A percentile compares a stretch with the other conserved stretches of the same genome.
Evolutionary conservation across 1,284 basidiomycete genomes (phyloP).

Genomic region (Melampsora americana): DNA sequence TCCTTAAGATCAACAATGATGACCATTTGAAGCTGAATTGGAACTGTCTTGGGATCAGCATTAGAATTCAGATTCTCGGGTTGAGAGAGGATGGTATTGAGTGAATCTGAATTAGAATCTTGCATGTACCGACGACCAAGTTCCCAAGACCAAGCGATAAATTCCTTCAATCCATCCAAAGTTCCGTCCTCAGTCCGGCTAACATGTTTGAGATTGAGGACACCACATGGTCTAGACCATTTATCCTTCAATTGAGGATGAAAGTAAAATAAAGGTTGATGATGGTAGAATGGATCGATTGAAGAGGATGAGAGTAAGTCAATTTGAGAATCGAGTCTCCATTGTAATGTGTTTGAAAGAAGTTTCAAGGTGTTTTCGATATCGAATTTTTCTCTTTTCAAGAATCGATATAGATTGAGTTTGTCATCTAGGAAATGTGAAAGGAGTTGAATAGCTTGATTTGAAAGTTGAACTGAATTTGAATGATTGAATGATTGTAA

Average conservation of each 20-base stretch:
- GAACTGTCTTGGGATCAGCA: constrained; percentile 2
- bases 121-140: constrained; percentile 49
- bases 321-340: constrained; percentile 51
- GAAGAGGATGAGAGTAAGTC: constrained; percentile 48
- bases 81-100: constrained; percentile 16
- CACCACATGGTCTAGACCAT: constrained; percentile 50
- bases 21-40: constrained; percentile 26
- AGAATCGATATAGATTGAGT: constrained; percentile 49
- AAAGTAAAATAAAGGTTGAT: constrained; percentile 52
- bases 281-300: constrained; percentile 51
- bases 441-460: neutral
- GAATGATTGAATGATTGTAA: constrained; percentile 11
- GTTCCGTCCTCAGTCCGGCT: constrained; percentile 48
- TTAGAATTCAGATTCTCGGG: neutral
- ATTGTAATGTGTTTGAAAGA: constrained; percentile 47
- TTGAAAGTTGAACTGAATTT: neutral
- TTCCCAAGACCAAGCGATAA: constrained; percentile 52
- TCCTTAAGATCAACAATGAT: constrained; percentile 42
- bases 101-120: constrained; percentile 24
- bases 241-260: constrained; percentile 50
- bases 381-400: constrained; percentile 48
- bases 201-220: constrained; percentile 50
- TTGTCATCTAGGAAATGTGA: constrained; percentile 16
- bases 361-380: constrained; percentile 46
- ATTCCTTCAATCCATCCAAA: constrained; percentile 52